Conservation (phyloP, 768 basidiomycete genomes). For the Suillus bovinus region DNA sequence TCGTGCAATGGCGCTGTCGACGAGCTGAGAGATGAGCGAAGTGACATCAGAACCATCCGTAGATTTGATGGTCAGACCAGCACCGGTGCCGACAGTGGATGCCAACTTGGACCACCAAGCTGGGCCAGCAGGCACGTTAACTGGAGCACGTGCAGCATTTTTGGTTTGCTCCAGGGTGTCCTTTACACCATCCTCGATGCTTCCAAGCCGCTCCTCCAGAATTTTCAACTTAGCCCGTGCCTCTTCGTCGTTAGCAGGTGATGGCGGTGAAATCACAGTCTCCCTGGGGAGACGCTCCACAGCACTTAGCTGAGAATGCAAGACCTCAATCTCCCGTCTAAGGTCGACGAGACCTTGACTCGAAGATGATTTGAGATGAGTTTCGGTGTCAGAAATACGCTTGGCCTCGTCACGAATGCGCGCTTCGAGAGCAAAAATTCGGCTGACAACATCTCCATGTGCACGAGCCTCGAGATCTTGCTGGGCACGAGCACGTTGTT, state of each 20-base stretch:
- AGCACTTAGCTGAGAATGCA: slow-evolving; percentile 45
- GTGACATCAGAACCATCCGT: slow-evolving; percentile 75
- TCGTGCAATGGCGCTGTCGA: slow-evolving; percentile 64
- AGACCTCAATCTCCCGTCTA: slow-evolving; percentile 54
- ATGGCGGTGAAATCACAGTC: slow-evolving; percentile 16
- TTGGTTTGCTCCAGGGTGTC: slow-evolving; percentile 73
- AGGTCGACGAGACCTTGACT: slow-evolving; percentile 48
- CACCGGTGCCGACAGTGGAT: slow-evolving; percentile 43
- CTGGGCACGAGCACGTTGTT: slow-evolving; percentile 49
- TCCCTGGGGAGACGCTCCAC: slow-evolving; percentile 25
- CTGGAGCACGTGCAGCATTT: slow-evolving; percentile 39
- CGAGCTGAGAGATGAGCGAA: slow-evolving; percentile 68
- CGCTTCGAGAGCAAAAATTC: slow-evolving; percentile 58
- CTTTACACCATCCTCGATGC: slow-evolving; percentile 62
- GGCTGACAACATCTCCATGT: slow-evolving; percentile 52
- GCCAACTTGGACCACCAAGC: slow-evolving; percentile 75
- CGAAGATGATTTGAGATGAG: slow-evolving; percentile 44
- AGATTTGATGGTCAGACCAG: slow-evolving; percentile 64
- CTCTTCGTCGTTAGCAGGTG: slow-evolving; percentile 50
- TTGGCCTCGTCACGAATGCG: slow-evolving; percentile 48
- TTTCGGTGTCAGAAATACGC: slow-evolving; percentile 54
- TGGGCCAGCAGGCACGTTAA: slow-evolving; percentile 37
- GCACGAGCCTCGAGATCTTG: slow-evolving; percentile 53
- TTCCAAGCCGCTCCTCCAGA: slow-evolving; percentile 63
- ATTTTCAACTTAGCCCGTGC: slow-evolving; percentile 51